Evolutionary conservation across 129 eudicot species (phyloP).

Genomic region (Dittrichia graveolens): DNA sequence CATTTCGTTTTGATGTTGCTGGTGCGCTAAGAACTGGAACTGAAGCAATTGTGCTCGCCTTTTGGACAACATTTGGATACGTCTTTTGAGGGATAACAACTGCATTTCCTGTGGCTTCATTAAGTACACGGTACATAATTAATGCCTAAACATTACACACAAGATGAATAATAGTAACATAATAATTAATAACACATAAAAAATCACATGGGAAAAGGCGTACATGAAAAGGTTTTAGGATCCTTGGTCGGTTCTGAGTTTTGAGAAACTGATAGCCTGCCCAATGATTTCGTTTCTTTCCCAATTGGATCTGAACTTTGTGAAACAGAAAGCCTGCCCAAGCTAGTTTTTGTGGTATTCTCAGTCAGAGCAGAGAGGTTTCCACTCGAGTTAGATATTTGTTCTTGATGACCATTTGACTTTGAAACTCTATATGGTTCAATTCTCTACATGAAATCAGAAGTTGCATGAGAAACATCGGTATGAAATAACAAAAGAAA

Average conservation of each 20-base stretch:
- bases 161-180: background rate
- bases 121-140: slow-evolving; percentile 23
- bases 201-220: slow-evolving; percentile 11
- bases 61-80: slow-evolving; percentile 51
- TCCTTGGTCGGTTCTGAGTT: slow-evolving; percentile 66
- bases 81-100: slow-evolving; percentile 69
- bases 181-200: background rate
- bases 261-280: slow-evolving; percentile 60
- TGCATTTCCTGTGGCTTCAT: slow-evolving; percentile 64
- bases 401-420: slow-evolving; percentile 57
- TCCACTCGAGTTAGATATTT: slow-evolving; percentile 61
- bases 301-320: slow-evolving; percentile 62
- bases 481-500: slow-evolving; percentile 21
- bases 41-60: slow-evolving; percentile 45
- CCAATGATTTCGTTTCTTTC: slow-evolving; percentile 72
- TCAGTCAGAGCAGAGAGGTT: slow-evolving; percentile 50
- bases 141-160: background rate
- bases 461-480: slow-evolving; percentile 25
- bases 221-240: slow-evolving; percentile 68
- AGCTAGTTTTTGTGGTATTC: slow-evolving; percentile 53
- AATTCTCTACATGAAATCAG: slow-evolving; percentile 55
- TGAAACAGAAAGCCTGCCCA: slow-evolving; percentile 69
- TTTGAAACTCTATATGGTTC: slow-evolving; percentile 64
- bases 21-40: slow-evolving; percentile 44
- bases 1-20: slow-evolving; percentile 52